phyloP scores from a whole-genome alignment of 2,329 filamentous ascomycete genomes.

The Calonectria crousiana region DNA sequence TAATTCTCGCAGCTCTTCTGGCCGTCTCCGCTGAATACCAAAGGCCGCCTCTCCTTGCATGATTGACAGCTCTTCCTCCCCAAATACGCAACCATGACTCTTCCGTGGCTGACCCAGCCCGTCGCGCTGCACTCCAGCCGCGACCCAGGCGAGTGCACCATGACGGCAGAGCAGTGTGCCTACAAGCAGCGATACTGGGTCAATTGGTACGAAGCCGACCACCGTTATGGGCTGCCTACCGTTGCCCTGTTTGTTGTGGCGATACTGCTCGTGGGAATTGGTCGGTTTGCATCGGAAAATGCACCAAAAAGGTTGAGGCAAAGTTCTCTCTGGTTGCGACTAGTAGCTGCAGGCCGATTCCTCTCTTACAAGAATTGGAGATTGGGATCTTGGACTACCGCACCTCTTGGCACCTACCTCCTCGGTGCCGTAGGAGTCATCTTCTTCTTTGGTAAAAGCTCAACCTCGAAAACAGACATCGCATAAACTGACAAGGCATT shows the following conservation, averaged over 20 bases:
- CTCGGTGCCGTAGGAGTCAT: not conserved
- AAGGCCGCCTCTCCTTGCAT: not conserved
- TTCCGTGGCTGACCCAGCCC: not conserved
- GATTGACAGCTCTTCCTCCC: not conserved
- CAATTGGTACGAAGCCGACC: not conserved
- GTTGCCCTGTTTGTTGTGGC: not conserved
- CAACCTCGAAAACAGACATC: not conserved
- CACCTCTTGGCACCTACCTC: not conserved
- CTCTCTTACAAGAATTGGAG: constrained; percentile 1
- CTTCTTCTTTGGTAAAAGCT: not conserved
- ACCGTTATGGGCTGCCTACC: not conserved
- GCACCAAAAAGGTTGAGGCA: not conserved
- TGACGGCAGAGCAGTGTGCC: not conserved
- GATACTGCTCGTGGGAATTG: not conserved
- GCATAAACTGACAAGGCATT: not conserved
- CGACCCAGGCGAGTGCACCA: not conserved
- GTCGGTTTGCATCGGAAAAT: not conserved
- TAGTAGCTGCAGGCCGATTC: not conserved
- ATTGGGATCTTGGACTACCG: not conserved
- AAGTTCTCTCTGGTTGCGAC: not conserved
- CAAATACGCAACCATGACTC: not conserved
- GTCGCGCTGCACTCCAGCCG: not conserved
- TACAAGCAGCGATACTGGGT: not conserved
- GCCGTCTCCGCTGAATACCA: not conserved
- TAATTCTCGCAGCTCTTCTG: not conserved